A percentile compares a stretch with the other conserved stretches of the same genome.
Conservation (phyloP, 306 rosid species). For the Begonia peltatifolia region DNA sequence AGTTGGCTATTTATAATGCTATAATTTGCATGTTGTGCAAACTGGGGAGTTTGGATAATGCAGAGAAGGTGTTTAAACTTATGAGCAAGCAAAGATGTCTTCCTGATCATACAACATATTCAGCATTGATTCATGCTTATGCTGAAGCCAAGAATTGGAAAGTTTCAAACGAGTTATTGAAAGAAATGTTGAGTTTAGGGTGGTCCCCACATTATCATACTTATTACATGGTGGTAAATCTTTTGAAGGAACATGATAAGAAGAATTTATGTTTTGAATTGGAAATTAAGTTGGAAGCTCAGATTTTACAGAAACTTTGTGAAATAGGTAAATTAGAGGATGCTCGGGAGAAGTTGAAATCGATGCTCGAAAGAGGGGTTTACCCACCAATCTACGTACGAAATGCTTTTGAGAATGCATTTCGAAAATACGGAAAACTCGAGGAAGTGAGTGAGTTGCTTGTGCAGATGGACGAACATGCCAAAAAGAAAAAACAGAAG, state of each 20-base stretch:
- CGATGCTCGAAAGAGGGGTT: conserved; percentile 41
- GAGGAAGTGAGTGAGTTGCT: conserved; percentile 38
- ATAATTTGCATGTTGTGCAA: conserved; percentile 51
- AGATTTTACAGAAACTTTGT: conserved; percentile 43
- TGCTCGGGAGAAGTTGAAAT: conserved; percentile 41
- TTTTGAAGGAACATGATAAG: conserved; percentile 38
- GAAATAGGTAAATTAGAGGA: conserved; percentile 32
- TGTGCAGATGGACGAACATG: conserved; percentile 13
- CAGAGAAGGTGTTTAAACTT: conserved; percentile 34
- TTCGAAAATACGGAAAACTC: conserved; percentile 36
- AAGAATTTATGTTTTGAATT: conserved; percentile 31
- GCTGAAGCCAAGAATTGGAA: conserved; percentile 39
- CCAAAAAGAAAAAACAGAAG: neutral
- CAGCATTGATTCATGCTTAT: conserved; percentile 44
- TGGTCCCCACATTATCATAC: conserved; percentile 41
- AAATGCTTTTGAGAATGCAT: conserved; percentile 33
- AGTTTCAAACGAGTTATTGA: conserved; percentile 27
- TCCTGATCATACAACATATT: conserved; percentile 47
- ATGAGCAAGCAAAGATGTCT: conserved; percentile 52
- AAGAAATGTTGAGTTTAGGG: conserved; percentile 50
- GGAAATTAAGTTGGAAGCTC: conserved; percentile 43
- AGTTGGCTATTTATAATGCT: conserved; percentile 41
- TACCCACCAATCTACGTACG: conserved; percentile 39
- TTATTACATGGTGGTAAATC: conserved; percentile 27
- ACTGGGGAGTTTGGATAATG: conserved; percentile 37